Base-by-base conservation (phyloP, 2,329 filamentous ascomycete species). In the Pseudogymnoascus sp. region DNA sequence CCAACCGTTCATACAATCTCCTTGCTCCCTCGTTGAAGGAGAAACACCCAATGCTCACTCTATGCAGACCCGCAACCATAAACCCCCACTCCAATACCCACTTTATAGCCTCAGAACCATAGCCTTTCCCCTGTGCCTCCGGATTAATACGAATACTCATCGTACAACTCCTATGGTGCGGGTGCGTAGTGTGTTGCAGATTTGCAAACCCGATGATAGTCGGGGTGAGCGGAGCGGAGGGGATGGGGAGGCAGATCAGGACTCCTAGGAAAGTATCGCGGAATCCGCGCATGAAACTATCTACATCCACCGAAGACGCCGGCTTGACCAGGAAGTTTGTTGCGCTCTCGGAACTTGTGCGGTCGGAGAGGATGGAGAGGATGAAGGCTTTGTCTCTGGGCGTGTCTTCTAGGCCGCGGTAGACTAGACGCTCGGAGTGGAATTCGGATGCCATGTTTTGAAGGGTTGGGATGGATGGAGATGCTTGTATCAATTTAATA, bases 151-250 rank as follows among this genome's bases (percentile, higher is more conserved):
- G 68, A 59, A 78, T 72, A 37, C 72, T 69, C 59, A 77, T 67
- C 42, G 76, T 72, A 11, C 75, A 74, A 65, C 70, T 71, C 13
- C 79, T 74, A 65, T 82, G 78, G 63, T 80, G 78, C 3, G 24
- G 44, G 4, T 50, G 44, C 14, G 44, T 50, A 5, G 44, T 50
- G 6, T 31, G 42, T 63, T 61, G 40, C 5, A 50, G 44, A 26
- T 50, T 26, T n/a, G 29, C 16, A 29, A 8, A 50, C 59, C 65
- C 13, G 64, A 35, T 66, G 63, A 13, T 11, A 21, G 1, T 42
- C 40, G 40, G 16, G 16, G 8, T 21, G 2, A 38, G 37, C 2
- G 64, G 61, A 3, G 29, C 8, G 13, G 59, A 60, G 11, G 65
- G 24, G 4, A 67, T 63, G 13, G 72, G 69, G 0, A 77, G 70